Percentiles rank a stretch among this genome's conserved stretches.
These are phyloP conservation scores for Fusarium sublunatum DNA, from an alignment of 2,329 filamentous ascomycete genomes.

Conservation along the genomic window DNA sequence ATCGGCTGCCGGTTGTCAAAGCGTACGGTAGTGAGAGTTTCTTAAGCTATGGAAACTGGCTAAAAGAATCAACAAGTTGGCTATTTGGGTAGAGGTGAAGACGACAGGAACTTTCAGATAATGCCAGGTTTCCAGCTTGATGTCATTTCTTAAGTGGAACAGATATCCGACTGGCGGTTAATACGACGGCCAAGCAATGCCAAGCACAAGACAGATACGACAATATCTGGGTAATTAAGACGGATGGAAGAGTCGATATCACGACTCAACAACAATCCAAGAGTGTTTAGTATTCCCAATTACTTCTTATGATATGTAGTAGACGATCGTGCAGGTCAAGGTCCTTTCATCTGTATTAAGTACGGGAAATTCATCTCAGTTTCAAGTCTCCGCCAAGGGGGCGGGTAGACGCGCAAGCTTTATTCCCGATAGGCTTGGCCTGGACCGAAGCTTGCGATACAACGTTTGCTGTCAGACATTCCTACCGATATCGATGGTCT, in stretches of 20 bases:
- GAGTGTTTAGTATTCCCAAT: not conserved
- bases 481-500: conserved; percentile 5
- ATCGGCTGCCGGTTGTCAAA: not conserved
- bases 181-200: too few relatives aligned
- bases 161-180: too few relatives aligned
- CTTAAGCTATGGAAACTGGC: not conserved
- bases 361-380: conserved; percentile 14
- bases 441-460: conserved; percentile 4
- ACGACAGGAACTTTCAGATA: too few relatives aligned
- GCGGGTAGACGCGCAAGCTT: conserved; percentile 29
- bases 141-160: too few relatives aligned
- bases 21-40: not conserved
- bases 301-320: not conserved
- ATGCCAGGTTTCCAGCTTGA: too few relatives aligned
- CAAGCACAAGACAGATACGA: too few relatives aligned
- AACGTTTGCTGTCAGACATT: conserved; percentile 3
- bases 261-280: too few relatives aligned
- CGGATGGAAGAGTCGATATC: too few relatives aligned
- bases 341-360: conserved; percentile 9
- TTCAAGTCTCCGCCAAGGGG: conserved; percentile 20
- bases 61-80: too few relatives aligned
- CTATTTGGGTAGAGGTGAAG: too few relatives aligned
- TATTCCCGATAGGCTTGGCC: conserved; percentile 32
- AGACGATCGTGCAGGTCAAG: not conserved
- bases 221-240: too few relatives aligned